Conservation (phyloP, 1,284 basidiomycete genomes). For the Rhodotorula sp. region DNA sequence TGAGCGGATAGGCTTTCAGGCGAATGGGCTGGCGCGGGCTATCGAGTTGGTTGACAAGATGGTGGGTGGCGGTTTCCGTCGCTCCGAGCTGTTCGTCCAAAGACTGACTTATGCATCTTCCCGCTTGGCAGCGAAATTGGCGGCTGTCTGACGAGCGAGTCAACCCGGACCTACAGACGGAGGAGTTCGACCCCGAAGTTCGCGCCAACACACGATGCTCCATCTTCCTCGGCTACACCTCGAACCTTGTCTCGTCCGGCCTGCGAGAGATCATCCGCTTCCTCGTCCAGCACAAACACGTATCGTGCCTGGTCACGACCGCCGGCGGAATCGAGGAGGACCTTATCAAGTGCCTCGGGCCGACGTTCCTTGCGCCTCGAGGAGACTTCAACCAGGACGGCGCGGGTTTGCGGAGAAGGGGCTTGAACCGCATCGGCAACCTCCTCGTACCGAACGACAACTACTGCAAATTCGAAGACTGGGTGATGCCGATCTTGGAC, state of each 20-base stretch:
- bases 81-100: no score
- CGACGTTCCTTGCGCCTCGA: slow-evolving; percentile 69
- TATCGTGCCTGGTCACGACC: slow-evolving; percentile 89
- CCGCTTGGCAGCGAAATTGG: slow-evolving; percentile 65
- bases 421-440: slow-evolving; percentile 98
- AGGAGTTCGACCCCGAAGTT: slow-evolving; percentile 60
- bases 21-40: slow-evolving; percentile 81
- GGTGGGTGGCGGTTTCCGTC: slow-evolving; percentile 54
- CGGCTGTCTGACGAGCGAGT: slow-evolving; percentile 76
- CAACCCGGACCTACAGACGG: slow-evolving; percentile 64
- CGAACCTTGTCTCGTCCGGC: slow-evolving; percentile 96
- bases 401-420: slow-evolving; percentile 76
- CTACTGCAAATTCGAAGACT: slow-evolving; percentile 99
- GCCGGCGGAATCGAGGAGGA: slow-evolving; percentile 99
- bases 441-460: slow-evolving; percentile 97
- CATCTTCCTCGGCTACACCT: slow-evolving; percentile 96
- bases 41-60: slow-evolving; percentile 88
- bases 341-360: slow-evolving; percentile 96
- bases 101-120: neutral
- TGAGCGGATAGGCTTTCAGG: slow-evolving; percentile 92
- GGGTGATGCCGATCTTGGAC: slow-evolving; percentile 93
- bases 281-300: slow-evolving; percentile 89
- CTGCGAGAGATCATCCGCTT: slow-evolving; percentile 89
- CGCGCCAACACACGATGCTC: slow-evolving; percentile 72
- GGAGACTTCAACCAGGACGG: slow-evolving; percentile 89